These are phyloP conservation scores for Pichia eremophila DNA, from an alignment of 805 yeast species.

Conservation along the genomic window DNA sequence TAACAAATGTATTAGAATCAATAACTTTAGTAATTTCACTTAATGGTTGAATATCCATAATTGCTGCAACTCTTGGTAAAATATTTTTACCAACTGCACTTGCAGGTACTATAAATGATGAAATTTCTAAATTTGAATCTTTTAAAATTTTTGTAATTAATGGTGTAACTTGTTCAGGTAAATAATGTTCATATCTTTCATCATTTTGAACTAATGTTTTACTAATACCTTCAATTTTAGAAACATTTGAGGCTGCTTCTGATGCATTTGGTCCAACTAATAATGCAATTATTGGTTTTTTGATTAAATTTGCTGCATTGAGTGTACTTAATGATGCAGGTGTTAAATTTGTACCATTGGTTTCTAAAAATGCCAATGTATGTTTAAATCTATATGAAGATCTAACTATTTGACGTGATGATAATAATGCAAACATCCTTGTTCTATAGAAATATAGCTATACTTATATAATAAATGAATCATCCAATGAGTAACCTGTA, in stretches of 20 bases:
- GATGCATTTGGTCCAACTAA: slow-evolving; percentile 55
- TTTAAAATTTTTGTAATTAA: slow-evolving; percentile 41
- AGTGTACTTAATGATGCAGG: slow-evolving; percentile 66
- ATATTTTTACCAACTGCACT: slow-evolving; percentile 84
- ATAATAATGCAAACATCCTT: not conserved
- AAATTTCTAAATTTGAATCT: slow-evolving; percentile 36
- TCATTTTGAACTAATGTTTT: slow-evolving; percentile 53
- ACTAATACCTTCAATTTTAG: slow-evolving; percentile 43
- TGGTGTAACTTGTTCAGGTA: slow-evolving; percentile 81
- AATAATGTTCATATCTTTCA: slow-evolving; percentile 50
- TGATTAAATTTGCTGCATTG: slow-evolving; percentile 68
- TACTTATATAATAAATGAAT: too few species aligned
- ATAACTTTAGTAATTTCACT: slow-evolving; percentile 70
- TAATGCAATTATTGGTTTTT: slow-evolving; percentile 73
- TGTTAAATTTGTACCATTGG: slow-evolving; percentile 42
- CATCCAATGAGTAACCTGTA: too few species aligned
- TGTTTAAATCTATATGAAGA: slow-evolving; percentile 38
- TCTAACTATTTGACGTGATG: not conserved
- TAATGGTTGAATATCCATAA: slow-evolving; percentile 79
- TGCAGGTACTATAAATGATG: slow-evolving; percentile 73
- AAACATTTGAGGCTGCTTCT: slow-evolving; percentile 40
- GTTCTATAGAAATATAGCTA: too few species aligned
- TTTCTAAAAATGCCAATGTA: slow-evolving; percentile 72
- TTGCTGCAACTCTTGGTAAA: slow-evolving; percentile 79
- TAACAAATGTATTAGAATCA: slow-evolving; percentile 61